Evolutionary conservation across 2,329 filamentous ascomycete species (phyloP), one percentile per base, ranked within the genome.

Genomic region (Fusarium sp.): DNA sequence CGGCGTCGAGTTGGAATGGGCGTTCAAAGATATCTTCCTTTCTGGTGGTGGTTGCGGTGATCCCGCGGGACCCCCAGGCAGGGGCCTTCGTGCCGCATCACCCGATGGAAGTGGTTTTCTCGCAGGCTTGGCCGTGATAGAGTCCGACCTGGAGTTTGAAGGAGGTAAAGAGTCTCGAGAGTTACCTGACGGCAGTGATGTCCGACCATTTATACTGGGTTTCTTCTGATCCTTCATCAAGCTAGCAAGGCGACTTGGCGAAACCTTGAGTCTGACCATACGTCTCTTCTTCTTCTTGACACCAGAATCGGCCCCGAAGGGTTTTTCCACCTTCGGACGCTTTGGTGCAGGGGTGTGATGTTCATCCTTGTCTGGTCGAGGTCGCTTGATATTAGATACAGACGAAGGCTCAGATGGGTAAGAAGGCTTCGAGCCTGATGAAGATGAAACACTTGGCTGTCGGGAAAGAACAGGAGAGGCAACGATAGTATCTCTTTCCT

Each of bases 261-360:
- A 71, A 4, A 79, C 79, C 67, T 73, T 79, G 7, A 83, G 67
- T 8, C 78, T 81, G 7, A 83, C 77, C n/a, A 82, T 77, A 7
- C 73, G 74, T 42, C 75, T 73, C 63, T 75, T 80, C 62, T 77
- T 80, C 34, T 66, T 73, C 23, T 72, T 73, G 23, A 39, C 13
- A 11, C 74, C 70, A 4, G 55, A 48, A 16, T 69, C 73, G 9
- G 68, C 58, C 4, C 69, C 65, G 18, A 71, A 70, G 3, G 73
- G 61, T 39, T 80, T 72, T 44, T 80, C 78, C 9, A 77, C 74
- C 72, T 82, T 83, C 7, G 79, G 77, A 14, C 81, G 77, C 73
- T 83, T 83, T 1, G 80, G 74, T 26, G 76, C 77, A 3, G 81
- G 81, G 2, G 75, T 74, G 6, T 72, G 68, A 26, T 73, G 69